Percentiles rank a stretch among this genome's conserved stretches.
phyloP scores from a whole-genome alignment of 108 stramenopile species.

The Thalassiosira profunda region DNA sequence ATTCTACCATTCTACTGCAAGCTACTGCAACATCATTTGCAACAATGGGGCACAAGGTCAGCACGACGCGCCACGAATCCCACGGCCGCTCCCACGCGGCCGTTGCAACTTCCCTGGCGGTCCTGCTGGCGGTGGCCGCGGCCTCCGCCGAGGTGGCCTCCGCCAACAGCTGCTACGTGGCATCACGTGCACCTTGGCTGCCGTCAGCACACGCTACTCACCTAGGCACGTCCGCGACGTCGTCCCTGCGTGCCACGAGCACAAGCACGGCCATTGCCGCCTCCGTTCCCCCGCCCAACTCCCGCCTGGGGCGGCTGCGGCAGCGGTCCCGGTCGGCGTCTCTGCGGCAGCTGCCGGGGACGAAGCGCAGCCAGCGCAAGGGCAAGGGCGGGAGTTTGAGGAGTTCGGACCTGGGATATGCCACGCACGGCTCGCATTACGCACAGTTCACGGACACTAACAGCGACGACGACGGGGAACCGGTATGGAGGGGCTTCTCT shows the following conservation, averaged over 20 bases:
- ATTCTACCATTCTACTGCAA: too few relatives aligned
- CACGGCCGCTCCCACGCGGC: constrained; percentile 77
- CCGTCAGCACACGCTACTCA: too few relatives aligned
- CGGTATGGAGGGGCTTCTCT: background rate
- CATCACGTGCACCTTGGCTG: too few relatives aligned
- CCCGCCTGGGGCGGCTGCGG: background rate
- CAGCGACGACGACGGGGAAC: background rate
- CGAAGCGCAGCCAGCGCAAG: background rate
- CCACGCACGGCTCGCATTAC: background rate
- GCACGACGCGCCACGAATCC: too few relatives aligned
- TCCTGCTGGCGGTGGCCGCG: constrained; percentile 21
- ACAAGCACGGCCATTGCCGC: too few relatives aligned
- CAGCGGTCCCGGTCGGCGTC: constrained; percentile 3
- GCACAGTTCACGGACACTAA: background rate
- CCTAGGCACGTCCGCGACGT: too few relatives aligned
- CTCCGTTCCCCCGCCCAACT: constrained; percentile 9
- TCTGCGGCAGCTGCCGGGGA: constrained; percentile 2
- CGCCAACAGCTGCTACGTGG: too few relatives aligned
- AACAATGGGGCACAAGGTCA: too few relatives aligned
- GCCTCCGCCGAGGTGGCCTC: too few relatives aligned
- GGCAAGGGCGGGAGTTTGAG: background rate
- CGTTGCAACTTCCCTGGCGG: constrained; percentile 76
- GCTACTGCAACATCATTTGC: too few relatives aligned
- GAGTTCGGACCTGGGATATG: background rate
- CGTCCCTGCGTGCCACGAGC: too few relatives aligned